Evolutionary conservation across 1,284 basidiomycete species (phyloP).

Genomic region (Boletus mariae): DNA sequence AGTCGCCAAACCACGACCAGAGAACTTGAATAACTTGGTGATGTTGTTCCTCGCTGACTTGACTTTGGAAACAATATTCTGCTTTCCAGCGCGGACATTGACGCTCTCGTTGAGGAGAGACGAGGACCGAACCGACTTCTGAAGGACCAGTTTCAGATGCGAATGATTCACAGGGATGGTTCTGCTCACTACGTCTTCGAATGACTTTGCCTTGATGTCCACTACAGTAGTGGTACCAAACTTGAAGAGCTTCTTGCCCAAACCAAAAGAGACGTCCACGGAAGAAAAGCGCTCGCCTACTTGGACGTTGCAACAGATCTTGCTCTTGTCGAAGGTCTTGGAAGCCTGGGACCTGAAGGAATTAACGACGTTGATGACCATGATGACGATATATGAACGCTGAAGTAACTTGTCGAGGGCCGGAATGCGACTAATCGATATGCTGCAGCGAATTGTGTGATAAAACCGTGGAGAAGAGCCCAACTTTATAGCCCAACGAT

Average conservation of each 20-base stretch:
- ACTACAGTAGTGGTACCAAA: constrained; percentile 1
- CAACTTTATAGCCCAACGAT: constrained; percentile 9
- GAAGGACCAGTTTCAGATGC: neutral
- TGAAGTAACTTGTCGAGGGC: constrained; percentile 4
- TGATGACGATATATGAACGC: constrained; percentile 6
- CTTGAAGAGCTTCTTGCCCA: constrained; percentile 10
- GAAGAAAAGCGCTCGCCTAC: neutral
- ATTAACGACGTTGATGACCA: constrained; percentile 16
- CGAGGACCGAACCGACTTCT: neutral
- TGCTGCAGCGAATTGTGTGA: constrained; percentile 1
- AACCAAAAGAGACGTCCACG: neutral
- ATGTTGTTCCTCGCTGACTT: constrained; percentile 15
- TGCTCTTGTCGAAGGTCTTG: constrained; percentile 6
- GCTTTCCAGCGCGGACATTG: constrained; percentile 3
- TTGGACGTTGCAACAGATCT: neutral
- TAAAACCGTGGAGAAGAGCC: neutral
- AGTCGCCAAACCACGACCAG: neutral
- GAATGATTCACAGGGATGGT: neutral
- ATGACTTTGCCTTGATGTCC: neutral
- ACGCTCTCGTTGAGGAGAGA: neutral
- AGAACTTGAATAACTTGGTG: constrained; percentile 17
- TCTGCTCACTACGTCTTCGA: constrained; percentile 9
- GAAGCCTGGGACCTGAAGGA: constrained; percentile 14
- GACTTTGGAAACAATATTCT: constrained; percentile 14
- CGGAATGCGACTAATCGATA: constrained; percentile 1